Evolutionary conservation across 306 rosid genomes (phyloP), one percentile per base, ranked within the genome.

Genomic region (Amphicarpaea edgeworthii): DNA sequence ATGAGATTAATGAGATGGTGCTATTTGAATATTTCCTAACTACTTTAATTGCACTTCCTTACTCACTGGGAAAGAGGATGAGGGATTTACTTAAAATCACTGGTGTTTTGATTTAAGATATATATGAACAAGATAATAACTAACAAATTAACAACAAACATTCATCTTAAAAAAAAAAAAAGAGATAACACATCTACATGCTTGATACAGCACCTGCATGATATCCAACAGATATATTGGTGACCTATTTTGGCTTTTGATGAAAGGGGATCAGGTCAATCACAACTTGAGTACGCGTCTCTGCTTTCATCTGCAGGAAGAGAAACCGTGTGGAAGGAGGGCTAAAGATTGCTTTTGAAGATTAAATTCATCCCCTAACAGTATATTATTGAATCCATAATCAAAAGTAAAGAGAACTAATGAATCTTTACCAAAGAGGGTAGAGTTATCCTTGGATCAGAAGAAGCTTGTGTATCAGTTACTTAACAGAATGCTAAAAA

Each of bases 361-460:
- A 53, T 68, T 49, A 51, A 62, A 76, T 54, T 71, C 24, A 61
- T 45, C 46, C 51, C 51, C 34, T 20, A 43, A 46, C 21, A 82
- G 37, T 51, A 16, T 43, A 30, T 71, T 54, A 45, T 77, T 40
- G 30, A 71, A 64, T 66, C 79, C 85, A 71, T 49, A 82, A 65
- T 58, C 76, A 68, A 24, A 9, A 30, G 75, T 53, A 50, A 77
- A 58, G 59, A 43, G 12, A 73, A 73, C 77, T 21, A 70, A 72
- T 42, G 78, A 75, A 75, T 68, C 81, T 59, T 76, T 68, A 61
- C 19, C 30, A 42, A 72, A 60, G 70, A 59, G 16, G 47, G 77
- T 5, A 51, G 71, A 72, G 79, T 38, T 37, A 67, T 57, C 68
- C 80, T 30, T 20, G 66, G 76, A 57, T 61, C 20, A 42, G 42